Evolutionary conservation across 805 yeast genomes (phyloP).

Genomic region (Candida pseudofarinosa): DNA sequence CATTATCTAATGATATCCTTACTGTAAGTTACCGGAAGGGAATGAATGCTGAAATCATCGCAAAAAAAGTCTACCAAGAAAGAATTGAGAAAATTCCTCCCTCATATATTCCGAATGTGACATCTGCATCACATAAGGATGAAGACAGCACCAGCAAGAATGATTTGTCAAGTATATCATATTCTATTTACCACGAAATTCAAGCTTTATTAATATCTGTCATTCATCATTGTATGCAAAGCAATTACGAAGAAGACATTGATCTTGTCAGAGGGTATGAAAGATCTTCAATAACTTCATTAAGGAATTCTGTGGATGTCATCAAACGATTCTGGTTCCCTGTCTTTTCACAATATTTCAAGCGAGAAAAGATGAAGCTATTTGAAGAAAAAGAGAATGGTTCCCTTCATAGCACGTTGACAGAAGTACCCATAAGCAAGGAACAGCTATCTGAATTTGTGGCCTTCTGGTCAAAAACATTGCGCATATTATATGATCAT

Average conservation of each 20-base stretch:
- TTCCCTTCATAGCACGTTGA: conserved; percentile 11
- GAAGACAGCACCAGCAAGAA: not conserved
- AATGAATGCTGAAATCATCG: conserved; percentile 45
- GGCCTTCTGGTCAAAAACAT: conserved; percentile 49
- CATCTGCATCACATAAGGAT: not conserved
- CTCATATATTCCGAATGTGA: not conserved
- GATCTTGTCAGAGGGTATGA: conserved; percentile 47
- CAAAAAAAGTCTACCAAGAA: conserved; percentile 36
- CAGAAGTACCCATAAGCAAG: conserved; percentile 21
- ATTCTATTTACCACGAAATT: conserved; percentile 37
- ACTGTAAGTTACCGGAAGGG: conserved; percentile 54
- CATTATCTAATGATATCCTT: conserved; percentile 58
- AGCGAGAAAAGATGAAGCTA: conserved; percentile 12
- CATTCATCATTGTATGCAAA: conserved; percentile 47
- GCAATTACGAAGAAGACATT: conserved; percentile 55
- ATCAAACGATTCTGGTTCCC: conserved; percentile 51
- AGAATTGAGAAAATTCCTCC: conserved; percentile 11
- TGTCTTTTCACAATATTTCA: conserved; percentile 52
- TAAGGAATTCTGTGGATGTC: conserved; percentile 41
- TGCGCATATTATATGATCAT: conserved; percentile 39
- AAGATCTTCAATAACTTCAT: conserved; percentile 22
- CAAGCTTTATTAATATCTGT: conserved; percentile 39
- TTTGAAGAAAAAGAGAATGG: conserved; percentile 15
- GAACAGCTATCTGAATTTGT: conserved; percentile 27
- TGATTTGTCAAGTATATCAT: not conserved